Evolutionary conservation across 768 basidiomycete genomes (phyloP).

Genomic region (Kwoniella sp.): DNA sequence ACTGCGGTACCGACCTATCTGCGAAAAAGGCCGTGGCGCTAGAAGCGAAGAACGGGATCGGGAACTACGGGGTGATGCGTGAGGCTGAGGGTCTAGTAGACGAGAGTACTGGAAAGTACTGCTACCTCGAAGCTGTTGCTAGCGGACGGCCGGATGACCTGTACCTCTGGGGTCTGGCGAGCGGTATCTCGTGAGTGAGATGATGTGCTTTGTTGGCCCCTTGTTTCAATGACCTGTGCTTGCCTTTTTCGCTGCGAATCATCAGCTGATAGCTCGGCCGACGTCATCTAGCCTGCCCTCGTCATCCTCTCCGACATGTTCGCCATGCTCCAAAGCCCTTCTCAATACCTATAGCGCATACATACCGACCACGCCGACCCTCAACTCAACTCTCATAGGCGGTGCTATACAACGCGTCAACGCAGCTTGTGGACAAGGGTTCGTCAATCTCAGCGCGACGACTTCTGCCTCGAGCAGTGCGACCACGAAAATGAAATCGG

Average conservation of each 20-base stretch:
- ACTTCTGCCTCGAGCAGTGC: not conserved
- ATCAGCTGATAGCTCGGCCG: slow-evolving; percentile 5
- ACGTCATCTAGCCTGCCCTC: slow-evolving; percentile 33
- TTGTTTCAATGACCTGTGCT: not conserved
- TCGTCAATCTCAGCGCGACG: slow-evolving; percentile 25
- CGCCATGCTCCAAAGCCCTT: slow-evolving; percentile 38
- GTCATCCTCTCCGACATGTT: slow-evolving; percentile 43
- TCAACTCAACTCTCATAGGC: slow-evolving; percentile 41
- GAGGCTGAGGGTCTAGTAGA: slow-evolving; percentile 28
- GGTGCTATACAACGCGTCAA: slow-evolving; percentile 38
- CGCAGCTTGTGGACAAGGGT: slow-evolving; percentile 35
- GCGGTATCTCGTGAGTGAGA: slow-evolving; percentile 42
- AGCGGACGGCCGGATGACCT: slow-evolving; percentile 40
- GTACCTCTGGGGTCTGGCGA: slow-evolving; percentile 45
- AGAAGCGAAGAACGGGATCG: slow-evolving; percentile 33
- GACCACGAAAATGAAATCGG: not conserved
- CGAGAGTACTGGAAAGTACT: slow-evolving; percentile 37
- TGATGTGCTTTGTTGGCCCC: not conserved
- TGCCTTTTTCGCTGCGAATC: not conserved
- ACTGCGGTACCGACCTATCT: slow-evolving; percentile 37
- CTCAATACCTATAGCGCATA: slow-evolving; percentile 34
- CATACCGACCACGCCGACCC: slow-evolving; percentile 27
- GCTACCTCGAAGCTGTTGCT: slow-evolving; percentile 43
- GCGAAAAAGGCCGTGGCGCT: slow-evolving; percentile 23
- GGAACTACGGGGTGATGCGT: slow-evolving; percentile 39